Conservation (phyloP, 1,284 basidiomycete species). For the Malassezia japonica region DNA sequence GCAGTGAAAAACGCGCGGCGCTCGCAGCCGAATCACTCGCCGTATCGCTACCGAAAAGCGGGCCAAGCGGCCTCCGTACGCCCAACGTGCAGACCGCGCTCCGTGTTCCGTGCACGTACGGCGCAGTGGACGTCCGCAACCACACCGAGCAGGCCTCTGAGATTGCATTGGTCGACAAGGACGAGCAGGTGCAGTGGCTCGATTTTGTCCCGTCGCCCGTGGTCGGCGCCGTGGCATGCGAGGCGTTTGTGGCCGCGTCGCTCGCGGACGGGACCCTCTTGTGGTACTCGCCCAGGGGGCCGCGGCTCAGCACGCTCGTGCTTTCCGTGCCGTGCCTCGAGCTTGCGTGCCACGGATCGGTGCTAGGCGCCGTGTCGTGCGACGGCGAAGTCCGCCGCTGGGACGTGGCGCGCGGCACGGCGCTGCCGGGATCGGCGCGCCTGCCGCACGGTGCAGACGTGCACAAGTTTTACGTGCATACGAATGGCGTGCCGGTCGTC, state of each 20-base stretch:
- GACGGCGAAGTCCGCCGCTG: constrained; percentile 33
- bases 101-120: constrained; percentile 50
- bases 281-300: constrained; percentile 34
- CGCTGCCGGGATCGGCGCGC: constrained; percentile 27
- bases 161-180: constrained; percentile 54
- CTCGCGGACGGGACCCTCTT: constrained; percentile 29
- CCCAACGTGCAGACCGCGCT: constrained; percentile 26
- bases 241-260: constrained; percentile 59
- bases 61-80: constrained; percentile 10
- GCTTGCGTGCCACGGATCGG: constrained; percentile 25
- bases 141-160: constrained; percentile 60
- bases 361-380: constrained; percentile 30
- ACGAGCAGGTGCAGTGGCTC: constrained; percentile 56
- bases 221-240: constrained; percentile 59
- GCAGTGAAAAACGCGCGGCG: constrained; percentile 57
- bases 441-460: constrained; percentile 26
- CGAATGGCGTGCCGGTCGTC: constrained; percentile 50
- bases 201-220: constrained; percentile 70
- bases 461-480: constrained; percentile 25
- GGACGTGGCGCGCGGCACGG: constrained; percentile 25
- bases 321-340: constrained; percentile 27
- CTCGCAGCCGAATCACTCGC: constrained; percentile 52
- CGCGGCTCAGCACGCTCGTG: constrained; percentile 23
- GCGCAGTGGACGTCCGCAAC: constrained; percentile 70
- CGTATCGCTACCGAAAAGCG: neutral